These are phyloP conservation scores for Agrocybe chaxingu DNA, from an alignment of 768 basidiomycete genomes.

Conservation along the genomic window DNA sequence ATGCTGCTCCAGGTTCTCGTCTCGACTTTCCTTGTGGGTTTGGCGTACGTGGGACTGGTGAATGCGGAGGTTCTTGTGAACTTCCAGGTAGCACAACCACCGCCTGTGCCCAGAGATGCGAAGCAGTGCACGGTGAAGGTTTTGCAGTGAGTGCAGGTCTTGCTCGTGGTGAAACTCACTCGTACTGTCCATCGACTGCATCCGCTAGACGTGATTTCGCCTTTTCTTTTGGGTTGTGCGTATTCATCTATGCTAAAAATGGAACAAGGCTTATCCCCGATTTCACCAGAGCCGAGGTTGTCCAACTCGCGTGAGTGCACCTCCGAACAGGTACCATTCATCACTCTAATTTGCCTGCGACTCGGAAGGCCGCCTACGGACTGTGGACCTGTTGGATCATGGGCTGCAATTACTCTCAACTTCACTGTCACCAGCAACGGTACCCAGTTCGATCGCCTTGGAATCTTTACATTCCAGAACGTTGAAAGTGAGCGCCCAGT, in stretches of 20 bases:
- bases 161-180: not conserved
- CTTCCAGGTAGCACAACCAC: slow-evolving; percentile 76
- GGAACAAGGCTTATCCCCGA: not conserved
- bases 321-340: not conserved
- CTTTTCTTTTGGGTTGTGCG: slow-evolving; percentile 65
- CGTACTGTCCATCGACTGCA: not conserved
- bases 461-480: slow-evolving; percentile 71
- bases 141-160: slow-evolving; percentile 41
- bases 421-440: slow-evolving; percentile 79
- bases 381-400: slow-evolving; percentile 67
- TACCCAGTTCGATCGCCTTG: slow-evolving; percentile 72
- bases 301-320: slow-evolving; percentile 49
- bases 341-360: not conserved
- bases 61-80: slow-evolving; percentile 47
- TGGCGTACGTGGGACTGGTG: slow-evolving; percentile 12
- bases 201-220: slow-evolving; percentile 62
- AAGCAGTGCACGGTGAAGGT: slow-evolving; percentile 65
- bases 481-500: slow-evolving; percentile 56
- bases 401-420: slow-evolving; percentile 74
- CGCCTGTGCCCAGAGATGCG: slow-evolving; percentile 56
- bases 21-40: slow-evolving; percentile 9
- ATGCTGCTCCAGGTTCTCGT: slow-evolving; percentile 8
- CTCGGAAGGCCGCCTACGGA: slow-evolving; percentile 62
- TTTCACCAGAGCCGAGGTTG: slow-evolving; percentile 53
- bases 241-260: slow-evolving; percentile 5